These are phyloP conservation scores for Aulographum hederae DNA, from an alignment of 2,329 filamentous ascomycete species.

Conservation along the genomic window DNA sequence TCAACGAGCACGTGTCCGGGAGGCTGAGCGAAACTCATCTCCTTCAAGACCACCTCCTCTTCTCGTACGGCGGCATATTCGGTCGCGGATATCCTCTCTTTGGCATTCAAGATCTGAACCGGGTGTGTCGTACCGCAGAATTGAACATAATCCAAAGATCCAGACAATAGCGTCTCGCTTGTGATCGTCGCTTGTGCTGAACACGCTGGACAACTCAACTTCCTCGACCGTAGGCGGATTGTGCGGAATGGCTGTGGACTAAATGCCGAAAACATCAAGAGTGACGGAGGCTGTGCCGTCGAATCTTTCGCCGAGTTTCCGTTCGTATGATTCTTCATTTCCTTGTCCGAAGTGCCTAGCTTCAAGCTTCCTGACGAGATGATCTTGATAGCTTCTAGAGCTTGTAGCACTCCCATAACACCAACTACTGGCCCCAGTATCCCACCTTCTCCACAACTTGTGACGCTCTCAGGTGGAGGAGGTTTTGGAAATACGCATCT, in stretches of 20 bases:
- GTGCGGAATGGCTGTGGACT: constrained; percentile 45
- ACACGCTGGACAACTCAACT: constrained; percentile 60
- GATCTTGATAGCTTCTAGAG: constrained; percentile 76
- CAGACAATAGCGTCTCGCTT: constrained; percentile 39
- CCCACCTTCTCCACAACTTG: constrained; percentile 82
- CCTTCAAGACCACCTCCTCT: constrained; percentile 7
- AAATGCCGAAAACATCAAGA: constrained; percentile 38
- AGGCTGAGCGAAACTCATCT: constrained; percentile 4
- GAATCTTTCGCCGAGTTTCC: constrained; percentile 9
- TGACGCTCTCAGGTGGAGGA: constrained; percentile 63
- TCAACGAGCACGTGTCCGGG: constrained; percentile 49
- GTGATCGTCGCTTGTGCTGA: constrained; percentile 45
- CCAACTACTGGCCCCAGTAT: constrained; percentile 87
- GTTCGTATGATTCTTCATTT: too few species aligned
- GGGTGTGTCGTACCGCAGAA: constrained; percentile 57
- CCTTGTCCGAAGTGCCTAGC: not conserved
- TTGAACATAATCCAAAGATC: constrained; percentile 62
- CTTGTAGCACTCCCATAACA: constrained; percentile 82
- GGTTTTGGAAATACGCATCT: constrained; percentile 81
- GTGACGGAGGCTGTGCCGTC: constrained; percentile 13
- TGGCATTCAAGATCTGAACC: constrained; percentile 35
- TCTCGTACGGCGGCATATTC: constrained; percentile 32
- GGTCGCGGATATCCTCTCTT: constrained; percentile 48
- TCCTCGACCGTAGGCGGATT: constrained; percentile 52
- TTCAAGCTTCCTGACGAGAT: constrained; percentile 30